Evolutionary conservation across 495 filamentous ascomycete species (phyloP), one percentile per base, ranked within the genome.

Genomic region (Chaetomium tenue): DNA sequence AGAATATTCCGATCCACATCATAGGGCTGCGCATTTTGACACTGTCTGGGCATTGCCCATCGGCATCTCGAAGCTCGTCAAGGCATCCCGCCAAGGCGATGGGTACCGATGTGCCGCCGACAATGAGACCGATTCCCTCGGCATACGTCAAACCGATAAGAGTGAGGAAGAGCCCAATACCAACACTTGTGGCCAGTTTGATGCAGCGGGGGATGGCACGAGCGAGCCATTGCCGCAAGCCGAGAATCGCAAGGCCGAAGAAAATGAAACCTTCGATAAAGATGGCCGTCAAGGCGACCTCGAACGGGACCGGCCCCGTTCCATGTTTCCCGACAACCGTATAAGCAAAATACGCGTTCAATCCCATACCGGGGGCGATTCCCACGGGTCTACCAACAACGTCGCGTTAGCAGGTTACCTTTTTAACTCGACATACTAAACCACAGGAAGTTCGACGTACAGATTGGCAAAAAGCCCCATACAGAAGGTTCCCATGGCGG

Each of bases 1-100:
- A 88, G 78, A 93, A 92, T 63, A 94, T 90, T 30, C 90, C 90
- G 62, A 93, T 76, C 90, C 90, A 93, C 83, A 93, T 83, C 2
- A 85, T 86, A 12, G 89, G 87, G 68, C 81, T 91, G 55, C 87
- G 83, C 89, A 92, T 89, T 80, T 91, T 90, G 18, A 79, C 74
- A 20, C 69, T 66, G 58, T 75, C 72, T 0, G 77, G 74, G 72
- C 87, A 89, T 30, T 83, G 60, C 4, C 85, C 84, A 12, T 70
- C 68, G 2, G 63, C 66, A n/a, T 71, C 66, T 18, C 72, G 53
- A 13, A 68, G 69, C 40, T 76, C 64, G 4, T 70, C 64, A 0
- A 68, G 70, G 64, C 90, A 93, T 15, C 90, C 90, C 5, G 88
- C 90, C 50, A 93, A 75, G 30, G 87, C 83, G 23, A 92, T 70